These are phyloP conservation scores for Coprinopsis cinerea DNA, from an alignment of 768 basidiomycete species.

Conservation along the genomic window DNA sequence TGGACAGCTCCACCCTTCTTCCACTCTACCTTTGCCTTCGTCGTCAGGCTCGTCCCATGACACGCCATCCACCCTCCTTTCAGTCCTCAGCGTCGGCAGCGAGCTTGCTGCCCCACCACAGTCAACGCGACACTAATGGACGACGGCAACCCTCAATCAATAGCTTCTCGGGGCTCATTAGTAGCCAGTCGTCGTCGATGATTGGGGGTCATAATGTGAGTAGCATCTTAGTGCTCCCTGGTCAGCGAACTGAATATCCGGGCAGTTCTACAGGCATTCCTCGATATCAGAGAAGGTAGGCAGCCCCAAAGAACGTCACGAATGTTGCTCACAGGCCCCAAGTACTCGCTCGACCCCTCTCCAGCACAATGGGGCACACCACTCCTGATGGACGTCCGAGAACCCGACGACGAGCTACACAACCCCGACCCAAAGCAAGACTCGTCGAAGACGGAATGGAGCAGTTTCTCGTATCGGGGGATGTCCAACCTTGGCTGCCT, in stretches of 20 bases:
- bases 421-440: slow-evolving; percentile 52
- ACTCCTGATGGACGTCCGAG: slow-evolving; percentile 32
- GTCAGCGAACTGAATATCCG: neutral
- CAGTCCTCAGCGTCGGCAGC: too few relatives aligned
- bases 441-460: slow-evolving; percentile 39
- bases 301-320: neutral
- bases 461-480: slow-evolving; percentile 53
- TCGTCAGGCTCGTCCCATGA: too few relatives aligned
- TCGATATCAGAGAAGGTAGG: neutral
- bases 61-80: too few relatives aligned
- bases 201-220: too few relatives aligned
- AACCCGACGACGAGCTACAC: slow-evolving; percentile 55
- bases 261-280: neutral
- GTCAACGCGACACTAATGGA: too few relatives aligned
- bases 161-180: too few relatives aligned
- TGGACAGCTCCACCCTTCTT: too few relatives aligned
- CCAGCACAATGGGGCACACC: slow-evolving; percentile 41
- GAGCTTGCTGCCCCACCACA: too few relatives aligned
- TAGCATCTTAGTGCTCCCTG: too few relatives aligned
- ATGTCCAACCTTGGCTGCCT: slow-evolving; percentile 58
- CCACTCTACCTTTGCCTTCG: too few relatives aligned
- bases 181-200: too few relatives aligned
- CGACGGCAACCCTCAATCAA: too few relatives aligned
- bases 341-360: slow-evolving; percentile 33
- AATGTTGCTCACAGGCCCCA: neutral